These are phyloP conservation scores for Flaveria ramosissima DNA, from an alignment of 129 eudicot genomes.

Conservation along the genomic window DNA sequence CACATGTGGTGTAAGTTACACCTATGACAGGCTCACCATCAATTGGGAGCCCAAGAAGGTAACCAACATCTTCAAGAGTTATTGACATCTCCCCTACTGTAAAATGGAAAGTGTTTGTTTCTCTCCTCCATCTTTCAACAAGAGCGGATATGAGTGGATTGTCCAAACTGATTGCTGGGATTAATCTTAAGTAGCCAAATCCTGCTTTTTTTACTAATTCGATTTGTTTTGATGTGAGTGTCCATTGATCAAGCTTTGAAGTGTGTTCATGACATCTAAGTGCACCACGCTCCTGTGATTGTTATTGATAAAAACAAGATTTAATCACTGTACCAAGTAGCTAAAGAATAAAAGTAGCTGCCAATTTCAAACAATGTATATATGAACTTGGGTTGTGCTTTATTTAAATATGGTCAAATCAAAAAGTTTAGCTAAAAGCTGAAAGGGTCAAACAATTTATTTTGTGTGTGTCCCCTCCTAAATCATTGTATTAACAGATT, in stretches of 20 bases:
- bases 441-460: not conserved
- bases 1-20: slow-evolving; percentile 88
- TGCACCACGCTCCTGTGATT: slow-evolving; percentile 85
- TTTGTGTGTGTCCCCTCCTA: not conserved
- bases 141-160: slow-evolving; percentile 90
- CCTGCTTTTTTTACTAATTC: slow-evolving; percentile 82
- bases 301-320: not conserved
- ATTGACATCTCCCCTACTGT: slow-evolving; percentile 93
- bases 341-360: not conserved
- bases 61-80: slow-evolving; percentile 92
- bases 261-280: slow-evolving; percentile 99
- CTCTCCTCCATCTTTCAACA: slow-evolving; percentile 96
- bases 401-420: too few species aligned
- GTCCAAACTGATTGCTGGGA: slow-evolving; percentile 95
- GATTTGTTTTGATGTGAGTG: slow-evolving; percentile 70
- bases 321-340: not conserved
- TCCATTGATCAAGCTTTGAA: slow-evolving; percentile 95
- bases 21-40: slow-evolving; percentile 94
- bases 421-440: not conserved
- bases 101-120: slow-evolving; percentile 91
- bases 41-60: slow-evolving; percentile 82
- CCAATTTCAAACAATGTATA: not conserved
- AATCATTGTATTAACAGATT: not conserved
- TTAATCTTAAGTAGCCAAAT: slow-evolving; percentile 77
- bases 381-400: not conserved